These are phyloP conservation scores for Hypoxylon trugodes DNA, from an alignment of 495 filamentous ascomycete genomes.

Conservation along the genomic window DNA sequence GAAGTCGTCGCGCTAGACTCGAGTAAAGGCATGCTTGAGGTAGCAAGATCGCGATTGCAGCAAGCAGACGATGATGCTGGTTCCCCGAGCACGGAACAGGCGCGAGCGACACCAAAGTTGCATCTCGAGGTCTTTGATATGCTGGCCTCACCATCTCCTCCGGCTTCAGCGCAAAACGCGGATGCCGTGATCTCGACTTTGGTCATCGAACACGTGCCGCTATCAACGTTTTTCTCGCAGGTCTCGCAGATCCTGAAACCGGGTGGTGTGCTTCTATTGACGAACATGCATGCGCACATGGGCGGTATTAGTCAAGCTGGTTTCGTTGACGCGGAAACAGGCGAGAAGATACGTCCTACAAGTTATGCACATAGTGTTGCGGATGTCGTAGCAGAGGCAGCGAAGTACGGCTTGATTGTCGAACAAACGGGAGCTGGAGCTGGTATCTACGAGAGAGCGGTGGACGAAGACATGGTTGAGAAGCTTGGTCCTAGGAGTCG, in stretches of 20 bases:
- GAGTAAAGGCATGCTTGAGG: slow-evolving; percentile 61
- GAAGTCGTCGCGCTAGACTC: slow-evolving; percentile 50
- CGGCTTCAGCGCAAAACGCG: slow-evolving; percentile 29
- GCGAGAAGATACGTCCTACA: slow-evolving; percentile 67
- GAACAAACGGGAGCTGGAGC: slow-evolving; percentile 36
- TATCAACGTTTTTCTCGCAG: slow-evolving; percentile 63
- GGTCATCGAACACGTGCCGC: slow-evolving; percentile 73
- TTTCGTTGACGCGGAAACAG: slow-evolving; percentile 66
- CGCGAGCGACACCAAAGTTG: slow-evolving; percentile 18
- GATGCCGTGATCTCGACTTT: slow-evolving; percentile 69
- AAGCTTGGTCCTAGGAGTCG: slow-evolving; percentile 64
- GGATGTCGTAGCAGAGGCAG: slow-evolving; percentile 65
- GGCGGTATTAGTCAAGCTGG: slow-evolving; percentile 70
- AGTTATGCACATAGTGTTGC: slow-evolving; percentile 66
- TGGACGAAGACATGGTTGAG: slow-evolving; percentile 60
- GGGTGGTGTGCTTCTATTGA: slow-evolving; percentile 67
- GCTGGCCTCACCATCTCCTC: slow-evolving; percentile 38
- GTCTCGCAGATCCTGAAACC: slow-evolving; percentile 56
- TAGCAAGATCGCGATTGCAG: slow-evolving; percentile 55
- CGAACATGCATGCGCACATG: slow-evolving; percentile 81
- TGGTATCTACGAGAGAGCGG: slow-evolving; percentile 56
- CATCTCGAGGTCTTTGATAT: slow-evolving; percentile 53
- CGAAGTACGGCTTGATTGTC: slow-evolving; percentile 61
- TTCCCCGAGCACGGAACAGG: not conserved
- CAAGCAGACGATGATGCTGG: not conserved